Conservation (phyloP, 1,284 basidiomycete species). For the Rhodotorula sp. region DNA sequence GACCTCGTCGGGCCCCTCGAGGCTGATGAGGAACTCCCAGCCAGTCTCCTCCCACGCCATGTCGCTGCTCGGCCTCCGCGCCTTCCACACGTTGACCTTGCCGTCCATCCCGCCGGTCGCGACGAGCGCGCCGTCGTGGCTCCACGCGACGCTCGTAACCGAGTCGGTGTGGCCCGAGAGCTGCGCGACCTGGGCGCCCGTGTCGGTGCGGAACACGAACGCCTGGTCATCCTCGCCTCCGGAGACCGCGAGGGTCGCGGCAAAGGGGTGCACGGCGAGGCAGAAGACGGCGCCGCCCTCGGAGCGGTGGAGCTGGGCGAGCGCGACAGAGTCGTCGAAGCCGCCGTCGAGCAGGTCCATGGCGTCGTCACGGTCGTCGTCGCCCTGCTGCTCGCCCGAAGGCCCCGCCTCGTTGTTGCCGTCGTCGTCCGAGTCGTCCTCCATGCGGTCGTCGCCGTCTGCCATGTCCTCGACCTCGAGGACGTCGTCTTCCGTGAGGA, state of each 20-base stretch:
- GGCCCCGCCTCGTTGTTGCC: conserved; percentile 31
- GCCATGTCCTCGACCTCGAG: conserved; percentile 42
- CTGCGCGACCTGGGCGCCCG: conserved; percentile 75
- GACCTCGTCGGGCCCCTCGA: conserved; percentile 90
- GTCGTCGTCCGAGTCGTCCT: conserved; percentile 41
- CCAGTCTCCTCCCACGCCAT: conserved; percentile 44
- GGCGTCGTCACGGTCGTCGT: conserved; percentile 38
- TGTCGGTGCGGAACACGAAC: conserved; percentile 88
- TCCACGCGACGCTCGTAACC: conserved; percentile 79
- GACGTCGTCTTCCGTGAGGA: conserved; percentile 40
- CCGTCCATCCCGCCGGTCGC: conserved; percentile 98
- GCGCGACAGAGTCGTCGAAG: conserved; percentile 49
- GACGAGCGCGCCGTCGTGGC: conserved; percentile 82
- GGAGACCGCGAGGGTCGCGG: conserved; percentile 78
- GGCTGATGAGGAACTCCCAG: conserved; percentile 89
- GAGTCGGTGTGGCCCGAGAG: conserved; percentile 91
- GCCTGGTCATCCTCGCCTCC: conserved; percentile 95
- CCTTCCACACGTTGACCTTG: conserved; percentile 85
- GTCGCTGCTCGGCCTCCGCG: conserved; percentile 58
- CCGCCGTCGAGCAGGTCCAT: conserved; percentile 45
- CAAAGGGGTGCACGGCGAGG: conserved; percentile 70
- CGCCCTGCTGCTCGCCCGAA: conserved; percentile 2
- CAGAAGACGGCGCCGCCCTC: conserved; percentile 68
- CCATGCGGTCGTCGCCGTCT: conserved; percentile 29
- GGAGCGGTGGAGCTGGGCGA: conserved; percentile 51